Evolutionary conservation across 2,329 filamentous ascomycete species (phyloP).

Genomic region (Fusarium sp.): DNA sequence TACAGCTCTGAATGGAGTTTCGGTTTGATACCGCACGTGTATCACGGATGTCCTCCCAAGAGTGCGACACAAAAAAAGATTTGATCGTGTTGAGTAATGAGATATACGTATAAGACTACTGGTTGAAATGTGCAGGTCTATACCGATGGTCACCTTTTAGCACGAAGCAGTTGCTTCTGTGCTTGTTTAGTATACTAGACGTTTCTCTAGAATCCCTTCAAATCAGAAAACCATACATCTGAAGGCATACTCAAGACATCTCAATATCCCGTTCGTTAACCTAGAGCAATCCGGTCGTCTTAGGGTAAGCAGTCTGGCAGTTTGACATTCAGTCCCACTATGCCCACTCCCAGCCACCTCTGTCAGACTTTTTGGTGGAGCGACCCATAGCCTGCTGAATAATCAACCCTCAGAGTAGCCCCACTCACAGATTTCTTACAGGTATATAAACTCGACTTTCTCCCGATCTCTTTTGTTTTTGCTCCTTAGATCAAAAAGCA

Average conservation of each 20-base stretch:
- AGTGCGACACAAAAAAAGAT: not conserved
- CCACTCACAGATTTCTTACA: slow-evolving; percentile 34
- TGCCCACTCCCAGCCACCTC: not conserved
- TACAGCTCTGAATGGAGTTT: too few relatives aligned
- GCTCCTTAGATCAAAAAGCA: slow-evolving; percentile 71
- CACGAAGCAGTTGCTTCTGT: not conserved
- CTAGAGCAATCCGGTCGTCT: not conserved
- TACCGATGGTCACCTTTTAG: not conserved
- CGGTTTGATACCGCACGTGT: too few relatives aligned
- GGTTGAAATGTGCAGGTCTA: not conserved
- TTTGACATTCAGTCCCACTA: not conserved
- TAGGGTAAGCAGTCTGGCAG: not conserved
- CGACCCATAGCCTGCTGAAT: slow-evolving; percentile 23
- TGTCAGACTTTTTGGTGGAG: not conserved
- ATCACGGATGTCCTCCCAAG: too few relatives aligned
- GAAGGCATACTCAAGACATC: not conserved
- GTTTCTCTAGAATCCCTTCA: accelerated
- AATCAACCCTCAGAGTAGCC: slow-evolving; percentile 11
- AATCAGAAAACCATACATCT: not conserved
- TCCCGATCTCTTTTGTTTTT: slow-evolving; percentile 52
- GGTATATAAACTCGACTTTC: slow-evolving; percentile 42
- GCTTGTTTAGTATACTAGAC: accelerated
- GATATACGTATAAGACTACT: not conserved
- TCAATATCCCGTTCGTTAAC: not conserved
- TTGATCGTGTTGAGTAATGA: not conserved